A percentile compares a stretch with the other conserved stretches of the same genome.
Evolutionary conservation across 2,329 filamentous ascomycete genomes (phyloP).

Genomic region (Diaporthe amygdali): DNA sequence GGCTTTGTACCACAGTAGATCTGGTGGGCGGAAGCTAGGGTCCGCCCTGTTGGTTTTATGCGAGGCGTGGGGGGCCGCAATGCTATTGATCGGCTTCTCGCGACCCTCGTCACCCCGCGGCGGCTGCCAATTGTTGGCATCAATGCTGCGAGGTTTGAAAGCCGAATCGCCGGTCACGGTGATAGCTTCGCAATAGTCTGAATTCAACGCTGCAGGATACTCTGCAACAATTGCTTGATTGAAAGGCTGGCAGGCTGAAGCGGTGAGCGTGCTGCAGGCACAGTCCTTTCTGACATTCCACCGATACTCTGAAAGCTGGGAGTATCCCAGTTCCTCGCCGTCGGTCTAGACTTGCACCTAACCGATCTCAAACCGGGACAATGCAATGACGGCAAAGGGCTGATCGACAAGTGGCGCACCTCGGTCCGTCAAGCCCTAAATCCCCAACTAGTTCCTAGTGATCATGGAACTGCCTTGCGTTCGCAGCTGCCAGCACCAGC

Average conservation of each 20-base stretch:
- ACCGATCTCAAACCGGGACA: constrained; percentile 9
- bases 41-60: neutral
- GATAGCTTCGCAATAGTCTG: neutral
- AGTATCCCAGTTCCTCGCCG: constrained; percentile 18
- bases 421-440: constrained; percentile 22
- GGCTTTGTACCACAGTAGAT: neutral
- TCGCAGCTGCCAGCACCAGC: neutral
- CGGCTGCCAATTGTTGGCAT: neutral
- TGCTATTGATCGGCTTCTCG: neutral
- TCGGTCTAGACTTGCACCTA: constrained; percentile 9
- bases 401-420: constrained; percentile 20
- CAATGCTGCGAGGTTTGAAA: neutral
- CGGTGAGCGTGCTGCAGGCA: constrained; percentile 27
- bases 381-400: constrained; percentile 15
- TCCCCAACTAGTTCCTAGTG: neutral
- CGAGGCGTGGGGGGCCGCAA: neutral
- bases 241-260: constrained; percentile 9
- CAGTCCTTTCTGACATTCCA: constrained; percentile 21
- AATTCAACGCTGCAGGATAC: neutral
- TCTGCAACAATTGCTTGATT: neutral
- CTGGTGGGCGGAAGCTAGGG: neutral
- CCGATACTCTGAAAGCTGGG: constrained; percentile 16
- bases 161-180: neutral
- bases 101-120: neutral
- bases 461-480: neutral